Evolutionary conservation across 352 stramenopile species (phyloP), one percentile per base, ranked within the genome.

Genomic region (Phytophthora constricta): DNA sequence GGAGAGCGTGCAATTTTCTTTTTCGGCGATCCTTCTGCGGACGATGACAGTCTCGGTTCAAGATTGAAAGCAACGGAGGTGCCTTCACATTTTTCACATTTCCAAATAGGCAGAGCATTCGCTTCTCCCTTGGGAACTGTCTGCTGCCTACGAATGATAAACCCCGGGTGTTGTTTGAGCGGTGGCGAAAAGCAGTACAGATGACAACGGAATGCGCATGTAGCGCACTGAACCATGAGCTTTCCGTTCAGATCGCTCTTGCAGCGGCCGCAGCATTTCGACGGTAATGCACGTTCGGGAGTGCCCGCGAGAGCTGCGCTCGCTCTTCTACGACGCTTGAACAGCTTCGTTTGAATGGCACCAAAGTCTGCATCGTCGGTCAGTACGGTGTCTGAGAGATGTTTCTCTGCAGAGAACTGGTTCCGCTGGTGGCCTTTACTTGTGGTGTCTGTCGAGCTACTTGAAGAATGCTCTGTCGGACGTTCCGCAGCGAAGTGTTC

Each of bases 211-310:
- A 91, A 90, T 2, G 68, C 49, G 50, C 84, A 93, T 16, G 43
- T 59, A 7, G 62, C 56, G 25, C 84, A 93, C 7, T 53, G 61
- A 3, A 85, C 75, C 34, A 93, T 71, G 46, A 93, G 67, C 52
- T 90, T 91, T 9, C 75, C 58, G 47, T 93, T 90, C 41, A 90
- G 42, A 39, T 91, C 82, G 52, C 84, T 93, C 42, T 77, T 83
- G 58, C 84, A 93, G 4, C 59, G 68, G 33, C 77, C 65, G 14
- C 84, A 92, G 45, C 72, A 79, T 48, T 65, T 74, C 33, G 39
- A 22, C 34, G 59, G 19, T 22, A 72, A 61, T 11, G 39, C 52
- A 19, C 45, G 23, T 11, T 64, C 19, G 14, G 34, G 43, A 13
- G 62, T 37, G 5, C 42, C 63, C 33, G 46, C 4, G 5, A 63